These are phyloP conservation scores for Kluyveromyces lactis DNA, from an alignment of 805 yeast species.

Conservation along the genomic window DNA sequence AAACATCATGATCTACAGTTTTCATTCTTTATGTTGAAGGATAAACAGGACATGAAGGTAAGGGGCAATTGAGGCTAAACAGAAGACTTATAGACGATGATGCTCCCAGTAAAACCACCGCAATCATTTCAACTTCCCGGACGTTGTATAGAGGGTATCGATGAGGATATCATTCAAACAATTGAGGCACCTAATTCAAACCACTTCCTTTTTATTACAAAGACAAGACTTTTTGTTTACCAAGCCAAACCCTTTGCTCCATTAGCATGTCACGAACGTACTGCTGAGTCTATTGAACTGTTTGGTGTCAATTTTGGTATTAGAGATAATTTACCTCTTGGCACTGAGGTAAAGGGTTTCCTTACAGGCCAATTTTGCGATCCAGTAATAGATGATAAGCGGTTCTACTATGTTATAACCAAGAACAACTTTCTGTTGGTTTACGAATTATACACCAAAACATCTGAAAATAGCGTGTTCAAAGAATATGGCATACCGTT, in stretches of 20 bases:
- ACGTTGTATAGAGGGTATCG: slow-evolving; percentile 7
- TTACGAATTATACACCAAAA: slow-evolving; percentile 22
- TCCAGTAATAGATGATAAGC: slow-evolving; percentile 11
- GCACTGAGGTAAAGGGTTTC: slow-evolving; percentile 10
- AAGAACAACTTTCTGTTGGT: slow-evolving; percentile 22
- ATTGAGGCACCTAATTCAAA: slow-evolving; percentile 21
- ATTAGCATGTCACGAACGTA: slow-evolving; percentile 25
- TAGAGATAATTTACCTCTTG: slow-evolving; percentile 6
- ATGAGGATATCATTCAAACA: slow-evolving; percentile 19
- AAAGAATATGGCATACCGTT: slow-evolving; percentile 27
- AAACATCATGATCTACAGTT: no score
- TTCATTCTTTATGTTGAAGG: no score
- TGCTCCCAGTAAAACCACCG: slow-evolving; percentile 27
- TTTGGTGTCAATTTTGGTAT: slow-evolving; percentile 22
- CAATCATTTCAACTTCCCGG: slow-evolving; percentile 16
- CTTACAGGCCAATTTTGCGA: slow-evolving; percentile 9
- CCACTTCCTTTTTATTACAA: slow-evolving; percentile 21
- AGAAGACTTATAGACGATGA: slow-evolving; percentile 8
- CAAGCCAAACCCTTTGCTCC: slow-evolving; percentile 28
- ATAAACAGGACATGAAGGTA: no score
- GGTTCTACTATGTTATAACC: slow-evolving; percentile 24
- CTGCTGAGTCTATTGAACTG: slow-evolving; percentile 19
- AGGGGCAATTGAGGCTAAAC: no score
- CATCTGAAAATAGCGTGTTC: slow-evolving; percentile 15
- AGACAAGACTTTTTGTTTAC: slow-evolving; percentile 23